These are phyloP conservation scores for Bertia moriformis DNA, from an alignment of 2,329 filamentous ascomycete species.

Conservation along the genomic window DNA sequence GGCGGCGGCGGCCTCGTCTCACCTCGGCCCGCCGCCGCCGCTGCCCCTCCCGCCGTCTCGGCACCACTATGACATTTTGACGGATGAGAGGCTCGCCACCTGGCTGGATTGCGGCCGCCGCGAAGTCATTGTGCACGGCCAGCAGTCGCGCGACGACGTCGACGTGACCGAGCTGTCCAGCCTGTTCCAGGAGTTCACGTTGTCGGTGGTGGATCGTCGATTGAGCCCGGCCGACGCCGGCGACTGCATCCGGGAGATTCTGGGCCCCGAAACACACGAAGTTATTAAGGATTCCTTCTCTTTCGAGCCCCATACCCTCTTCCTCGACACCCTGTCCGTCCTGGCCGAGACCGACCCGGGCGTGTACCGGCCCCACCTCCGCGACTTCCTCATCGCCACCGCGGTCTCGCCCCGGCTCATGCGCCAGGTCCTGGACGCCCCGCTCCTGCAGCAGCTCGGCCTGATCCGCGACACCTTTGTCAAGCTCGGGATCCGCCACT, in stretches of 20 bases:
- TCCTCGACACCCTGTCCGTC: conserved; percentile 71
- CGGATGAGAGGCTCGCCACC: conserved; percentile 46
- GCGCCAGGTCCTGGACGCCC: conserved; percentile 67
- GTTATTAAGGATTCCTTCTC: conserved; percentile 29
- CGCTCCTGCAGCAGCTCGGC: conserved; percentile 60
- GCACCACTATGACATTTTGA: conserved; percentile 68
- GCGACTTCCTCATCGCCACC: conserved; percentile 57
- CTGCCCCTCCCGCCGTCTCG: conserved; percentile 20
- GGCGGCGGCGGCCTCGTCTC: conserved; percentile 13
- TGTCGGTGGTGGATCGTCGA: conserved; percentile 56
- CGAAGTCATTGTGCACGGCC: conserved; percentile 49
- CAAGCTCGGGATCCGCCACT: conserved; percentile 71
- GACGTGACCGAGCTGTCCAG: conserved; percentile 55
- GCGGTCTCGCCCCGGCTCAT: conserved; percentile 58
- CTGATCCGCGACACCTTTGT: conserved; percentile 76
- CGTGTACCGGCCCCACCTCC: conserved; percentile 34
- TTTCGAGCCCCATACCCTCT: conserved; percentile 54
- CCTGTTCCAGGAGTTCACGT: conserved; percentile 74
- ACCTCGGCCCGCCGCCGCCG: neutral
- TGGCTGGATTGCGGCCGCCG: conserved; percentile 59
- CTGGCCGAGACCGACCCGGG: conserved; percentile 56
- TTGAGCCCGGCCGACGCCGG: conserved; percentile 59
- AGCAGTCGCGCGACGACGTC: conserved; percentile 49
- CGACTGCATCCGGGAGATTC: conserved; percentile 56
- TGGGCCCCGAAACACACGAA: conserved; percentile 38